Conservation (phyloP, 345 rosid species). For the Combretum micranthum region DNA sequence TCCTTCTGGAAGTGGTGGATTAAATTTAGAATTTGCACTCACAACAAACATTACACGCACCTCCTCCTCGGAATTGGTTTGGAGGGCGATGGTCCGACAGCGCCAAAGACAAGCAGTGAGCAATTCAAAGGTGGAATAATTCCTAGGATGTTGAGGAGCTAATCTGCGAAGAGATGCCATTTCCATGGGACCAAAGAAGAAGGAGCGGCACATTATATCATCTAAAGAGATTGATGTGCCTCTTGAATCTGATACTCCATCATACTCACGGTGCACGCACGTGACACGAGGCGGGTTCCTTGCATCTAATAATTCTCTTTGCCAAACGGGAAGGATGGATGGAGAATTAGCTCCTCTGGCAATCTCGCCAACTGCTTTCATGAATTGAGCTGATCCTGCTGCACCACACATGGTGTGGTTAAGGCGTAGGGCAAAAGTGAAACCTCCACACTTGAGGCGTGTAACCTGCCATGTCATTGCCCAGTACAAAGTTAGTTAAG, state of each 20-base stretch:
- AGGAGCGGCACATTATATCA: slow-evolving; percentile 8
- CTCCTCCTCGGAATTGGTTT: slow-evolving; percentile 9
- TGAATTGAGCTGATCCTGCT: slow-evolving; percentile 6
- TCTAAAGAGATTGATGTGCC: neutral
- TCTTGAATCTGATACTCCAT: neutral
- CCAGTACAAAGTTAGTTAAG: too few species aligned
- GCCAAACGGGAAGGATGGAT: slow-evolving; percentile 6
- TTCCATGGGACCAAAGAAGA: slow-evolving; percentile 10
- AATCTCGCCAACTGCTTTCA: slow-evolving; percentile 13
- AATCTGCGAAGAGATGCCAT: slow-evolving; percentile 4
- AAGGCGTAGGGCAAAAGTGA: slow-evolving; percentile 10
- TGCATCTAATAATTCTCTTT: slow-evolving; percentile 3
- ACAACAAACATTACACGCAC: neutral
- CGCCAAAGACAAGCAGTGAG: slow-evolving; percentile 20
- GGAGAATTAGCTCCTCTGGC: slow-evolving; percentile 6
- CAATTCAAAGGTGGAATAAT: slow-evolving; percentile 11
- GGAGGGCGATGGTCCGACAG: slow-evolving; percentile 17
- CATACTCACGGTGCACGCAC: slow-evolving; percentile 6
- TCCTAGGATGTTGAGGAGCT: slow-evolving; percentile 4
- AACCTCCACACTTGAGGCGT: slow-evolving; percentile 11
- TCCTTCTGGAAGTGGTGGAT: slow-evolving; percentile 6
- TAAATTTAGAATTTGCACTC: slow-evolving; percentile 1
- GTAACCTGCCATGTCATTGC: slow-evolving; percentile 6
- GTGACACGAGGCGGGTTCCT: slow-evolving; percentile 11
- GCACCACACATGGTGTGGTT: slow-evolving; percentile 15